phyloP scores from a whole-genome alignment of 345 rosid genomes.

The Ceriops zippeliana region DNA sequence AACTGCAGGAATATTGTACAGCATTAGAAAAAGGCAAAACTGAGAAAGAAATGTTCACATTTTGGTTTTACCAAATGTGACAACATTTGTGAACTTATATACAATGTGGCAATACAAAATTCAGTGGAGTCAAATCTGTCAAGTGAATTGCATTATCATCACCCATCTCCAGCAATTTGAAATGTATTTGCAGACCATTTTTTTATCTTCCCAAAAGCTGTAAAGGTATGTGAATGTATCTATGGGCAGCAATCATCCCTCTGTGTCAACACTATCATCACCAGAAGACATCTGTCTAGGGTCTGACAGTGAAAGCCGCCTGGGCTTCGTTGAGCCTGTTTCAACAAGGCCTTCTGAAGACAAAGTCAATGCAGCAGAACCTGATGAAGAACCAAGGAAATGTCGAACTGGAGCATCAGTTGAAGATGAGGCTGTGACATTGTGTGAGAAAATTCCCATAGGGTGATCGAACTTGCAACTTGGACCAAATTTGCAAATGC shows the following conservation, averaged over 20 bases:
- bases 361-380: slow-evolving; percentile 43
- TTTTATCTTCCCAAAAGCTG: slow-evolving; percentile 28
- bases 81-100: slow-evolving; percentile 29
- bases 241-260: slow-evolving; percentile 41
- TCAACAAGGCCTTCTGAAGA: slow-evolving; percentile 71
- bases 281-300: slow-evolving; percentile 73
- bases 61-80: slow-evolving; percentile 49
- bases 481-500: slow-evolving; percentile 98
- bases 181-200: slow-evolving; percentile 56
- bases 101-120: slow-evolving; percentile 42
- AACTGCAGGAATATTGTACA: slow-evolving; percentile 14
- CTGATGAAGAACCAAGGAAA: slow-evolving; percentile 55
- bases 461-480: slow-evolving; percentile 99
- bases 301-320: slow-evolving; percentile 68
- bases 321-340: slow-evolving; percentile 52
- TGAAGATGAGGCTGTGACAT: slow-evolving; percentile 50
- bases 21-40: slow-evolving; percentile 10
- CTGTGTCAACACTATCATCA: slow-evolving; percentile 66
- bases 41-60: slow-evolving; percentile 42
- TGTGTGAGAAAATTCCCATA: slow-evolving; percentile 71
- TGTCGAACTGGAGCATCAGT: slow-evolving; percentile 45
- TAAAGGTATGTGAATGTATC: slow-evolving; percentile 20
- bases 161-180: slow-evolving; percentile 49
- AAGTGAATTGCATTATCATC: slow-evolving; percentile 39
- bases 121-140: slow-evolving; percentile 32